Evolutionary conservation across 192 early-diverging fungal genomes (phyloP), one percentile per base, ranked within the genome.

Genomic region (Gryganskiella cystojenkinii): DNA sequence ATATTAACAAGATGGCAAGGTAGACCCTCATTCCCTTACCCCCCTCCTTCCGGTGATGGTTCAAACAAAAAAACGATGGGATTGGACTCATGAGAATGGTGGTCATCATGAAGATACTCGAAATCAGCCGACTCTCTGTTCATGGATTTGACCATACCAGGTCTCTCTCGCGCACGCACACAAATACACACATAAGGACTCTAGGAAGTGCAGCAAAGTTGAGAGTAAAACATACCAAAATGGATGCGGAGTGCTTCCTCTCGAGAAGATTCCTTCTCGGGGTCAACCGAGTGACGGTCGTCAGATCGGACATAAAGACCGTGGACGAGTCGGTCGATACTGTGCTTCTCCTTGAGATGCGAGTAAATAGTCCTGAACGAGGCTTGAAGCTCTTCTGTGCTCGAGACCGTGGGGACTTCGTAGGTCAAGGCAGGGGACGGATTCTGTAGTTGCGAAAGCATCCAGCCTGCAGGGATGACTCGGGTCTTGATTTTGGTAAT

Each of bases 301-400:
- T 56, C 43, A 5, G 59, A 27, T 11, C 42, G 52, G 9, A 62
- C 31, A 24, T 68, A 76, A 3, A 76, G 47, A 0, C 64, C 64
- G 20, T 76, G 64, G 11, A 63, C 35, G 10, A 76, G 35, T 10
- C 65, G 15, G 44, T 76, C 72, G 35, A 76, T 31, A 14, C 67
- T 55, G 33, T 76, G 72, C 31, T 63, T 61, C 19, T 76, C 64
- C 10, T 57, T 33, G 2, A 76, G 51, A 24, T 68, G 45, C 14
- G 46, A 52, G 15, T 63, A 63, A 1, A 62, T 51, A 11, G 56
- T 24, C 10, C 52, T 37, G 45, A 67, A 53, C 9, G 72, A 14
- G 14, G 37, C 45, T 14, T 37, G 22, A 8, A 58, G 37, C 7
- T 40, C 20, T n/a, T 33, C 20, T 40, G 35, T 24, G 15, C 40